phyloP scores from a whole-genome alignment of 2,329 filamentous ascomycete species.

The Drechmeria coniospora region DNA sequence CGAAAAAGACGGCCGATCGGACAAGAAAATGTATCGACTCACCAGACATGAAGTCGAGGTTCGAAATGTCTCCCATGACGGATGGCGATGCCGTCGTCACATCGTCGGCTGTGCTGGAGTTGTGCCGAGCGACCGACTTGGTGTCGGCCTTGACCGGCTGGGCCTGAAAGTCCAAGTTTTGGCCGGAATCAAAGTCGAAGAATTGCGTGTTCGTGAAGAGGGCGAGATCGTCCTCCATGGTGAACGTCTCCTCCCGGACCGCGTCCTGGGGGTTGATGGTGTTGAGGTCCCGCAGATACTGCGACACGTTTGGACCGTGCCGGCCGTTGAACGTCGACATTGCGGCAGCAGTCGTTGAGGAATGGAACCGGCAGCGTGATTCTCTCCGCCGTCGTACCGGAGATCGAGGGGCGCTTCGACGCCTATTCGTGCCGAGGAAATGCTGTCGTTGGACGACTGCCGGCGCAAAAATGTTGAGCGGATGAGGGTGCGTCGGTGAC shows the following conservation, averaged over 20 bases:
- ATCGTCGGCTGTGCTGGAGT: slow-evolving; percentile 21
- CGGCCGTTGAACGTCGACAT: slow-evolving; percentile 68
- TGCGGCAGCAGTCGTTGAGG: slow-evolving; percentile 3
- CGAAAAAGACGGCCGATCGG: neutral
- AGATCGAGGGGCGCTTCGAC: too few species aligned
- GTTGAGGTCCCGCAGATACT: slow-evolving; percentile 80
- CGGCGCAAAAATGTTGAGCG: too few species aligned
- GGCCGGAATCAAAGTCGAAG: slow-evolving; percentile 60
- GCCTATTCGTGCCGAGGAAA: too few species aligned
- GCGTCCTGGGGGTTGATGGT: slow-evolving; percentile 47
- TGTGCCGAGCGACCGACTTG: slow-evolving; percentile 13
- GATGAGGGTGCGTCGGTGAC: too few species aligned
- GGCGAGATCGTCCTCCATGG: slow-evolving; percentile 55
- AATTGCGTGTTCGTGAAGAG: slow-evolving; percentile 75
- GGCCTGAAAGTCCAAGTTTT: slow-evolving; percentile 40
- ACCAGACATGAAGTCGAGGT: slow-evolving; percentile 36
- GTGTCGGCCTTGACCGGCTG: slow-evolving; percentile 28
- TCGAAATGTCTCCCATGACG: slow-evolving; percentile 29
- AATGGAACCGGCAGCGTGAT: too few species aligned
- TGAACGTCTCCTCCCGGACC: slow-evolving; percentile 40
- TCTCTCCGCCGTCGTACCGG: too few species aligned
- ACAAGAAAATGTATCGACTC: slow-evolving; percentile 12
- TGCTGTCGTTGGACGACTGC: too few species aligned
- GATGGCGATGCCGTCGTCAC: slow-evolving; percentile 22
- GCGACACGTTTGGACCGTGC: slow-evolving; percentile 72